A percentile compares a stretch with the other conserved stretches of the same genome.
Evolutionary conservation across 1,284 basidiomycete genomes (phyloP).

Genomic region (Fomitopsis betulina): DNA sequence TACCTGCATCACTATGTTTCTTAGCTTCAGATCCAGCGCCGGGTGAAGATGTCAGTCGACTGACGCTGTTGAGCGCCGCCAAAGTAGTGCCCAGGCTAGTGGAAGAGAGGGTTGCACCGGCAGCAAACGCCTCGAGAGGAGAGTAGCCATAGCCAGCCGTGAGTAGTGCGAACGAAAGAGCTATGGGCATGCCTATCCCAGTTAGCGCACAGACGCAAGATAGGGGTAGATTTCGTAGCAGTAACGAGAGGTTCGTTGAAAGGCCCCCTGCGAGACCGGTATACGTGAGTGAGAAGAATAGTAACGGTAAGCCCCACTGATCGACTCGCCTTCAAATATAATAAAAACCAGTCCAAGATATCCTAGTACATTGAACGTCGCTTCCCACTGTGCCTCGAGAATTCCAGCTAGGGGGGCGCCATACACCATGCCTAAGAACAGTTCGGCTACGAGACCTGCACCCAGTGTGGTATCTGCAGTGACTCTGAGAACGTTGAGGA

Average conservation of each 20-base stretch:
- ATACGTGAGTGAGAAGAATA: background rate
- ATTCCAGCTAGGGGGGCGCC: slow-evolving; percentile 40
- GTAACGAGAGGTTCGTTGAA: slow-evolving; percentile 32
- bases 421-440: slow-evolving; percentile 43
- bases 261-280: slow-evolving; percentile 34
- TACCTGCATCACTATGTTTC: background rate
- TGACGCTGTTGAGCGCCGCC: slow-evolving; percentile 34
- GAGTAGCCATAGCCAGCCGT: slow-evolving; percentile 25
- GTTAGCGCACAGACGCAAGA: slow-evolving; percentile 39
- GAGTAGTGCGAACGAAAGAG: slow-evolving; percentile 34
- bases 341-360: slow-evolving; percentile 50
- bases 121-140: slow-evolving; percentile 42
- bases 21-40: background rate
- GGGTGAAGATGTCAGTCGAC: background rate
- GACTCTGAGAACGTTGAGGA: slow-evolving; percentile 18
- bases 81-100: slow-evolving; percentile 54
- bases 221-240: slow-evolving; percentile 36
- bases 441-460: slow-evolving; percentile 35
- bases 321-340: slow-evolving; percentile 42
- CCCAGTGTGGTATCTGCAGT: slow-evolving; percentile 19
- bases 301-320: background rate
- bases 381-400: slow-evolving; percentile 34
- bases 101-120: slow-evolving; percentile 46
- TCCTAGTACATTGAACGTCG: slow-evolving; percentile 39
- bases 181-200: slow-evolving; percentile 43